These are phyloP conservation scores for Castanea mollissima DNA, from an alignment of 306 rosid species.

Conservation along the genomic window DNA sequence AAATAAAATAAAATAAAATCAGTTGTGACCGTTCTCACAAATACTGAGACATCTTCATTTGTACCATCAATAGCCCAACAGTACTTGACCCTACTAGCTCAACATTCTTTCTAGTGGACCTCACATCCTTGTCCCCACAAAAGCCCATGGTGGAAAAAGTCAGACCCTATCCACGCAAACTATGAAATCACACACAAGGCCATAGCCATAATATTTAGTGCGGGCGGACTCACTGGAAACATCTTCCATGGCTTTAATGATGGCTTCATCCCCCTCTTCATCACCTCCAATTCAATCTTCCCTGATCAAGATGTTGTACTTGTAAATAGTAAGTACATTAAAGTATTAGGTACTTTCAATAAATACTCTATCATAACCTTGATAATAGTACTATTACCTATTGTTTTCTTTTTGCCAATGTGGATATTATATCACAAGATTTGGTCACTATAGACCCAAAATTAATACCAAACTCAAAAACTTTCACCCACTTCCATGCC, in stretches of 20 bases:
- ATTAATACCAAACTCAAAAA: slow-evolving; percentile 33
- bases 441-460: slow-evolving; percentile 31
- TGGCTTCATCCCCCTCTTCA: slow-evolving; percentile 45
- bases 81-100: no score
- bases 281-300: slow-evolving; percentile 25
- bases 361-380: slow-evolving; percentile 27
- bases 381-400: slow-evolving; percentile 17
- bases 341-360: slow-evolving; percentile 24
- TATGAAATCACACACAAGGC: no score
- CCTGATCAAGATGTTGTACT: slow-evolving; percentile 16
- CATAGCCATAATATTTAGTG: slow-evolving; percentile 26
- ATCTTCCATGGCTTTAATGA: slow-evolving; percentile 51
- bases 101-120: no score
- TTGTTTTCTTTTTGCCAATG: slow-evolving; percentile 31
- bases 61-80: no score
- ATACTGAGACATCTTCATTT: no score
- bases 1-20: no score
- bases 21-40: no score
- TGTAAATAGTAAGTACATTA: slow-evolving; percentile 29
- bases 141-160: no score
- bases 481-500: slow-evolving; percentile 23
- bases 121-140: background rate
- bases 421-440: slow-evolving; percentile 49
- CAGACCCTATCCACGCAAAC: no score
- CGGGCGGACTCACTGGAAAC: slow-evolving; percentile 45